Evolutionary conservation across 805 yeast species (phyloP), one percentile per base, ranked within the genome.

Genomic region (Hanseniaspora occidentalis): DNA sequence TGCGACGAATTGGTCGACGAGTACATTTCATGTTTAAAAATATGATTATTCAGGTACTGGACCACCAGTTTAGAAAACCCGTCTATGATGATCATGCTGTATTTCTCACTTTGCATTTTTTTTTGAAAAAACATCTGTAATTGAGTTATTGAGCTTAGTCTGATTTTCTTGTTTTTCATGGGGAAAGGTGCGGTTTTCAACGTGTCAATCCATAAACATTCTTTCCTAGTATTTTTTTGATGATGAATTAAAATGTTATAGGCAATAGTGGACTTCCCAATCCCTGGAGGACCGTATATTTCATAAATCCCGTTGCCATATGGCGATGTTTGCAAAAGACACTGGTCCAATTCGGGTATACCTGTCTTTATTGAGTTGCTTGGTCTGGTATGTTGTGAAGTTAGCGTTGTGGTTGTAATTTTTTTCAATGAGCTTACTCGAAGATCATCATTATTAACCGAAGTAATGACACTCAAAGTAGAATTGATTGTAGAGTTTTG

Each of bases 231-330:
- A 13, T 6, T 19, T 18, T 6, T 33, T 18, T 11, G n/a, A 4
- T 33, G 24, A 9, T 46, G 47, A 6, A 35, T 25, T 1, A 45
- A 42, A 2, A 56, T 20, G 20, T 50, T 53, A 17, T 46, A 23
- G 7, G 54, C 61, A 8, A 58, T 31, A 25, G 38, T 42, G 2
- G 58, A 50, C 44, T 53, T 58, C 11, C 61, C 60, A 8, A 53
- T 45, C 2, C 61, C 62, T 4, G 63, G 62, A 13, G 58, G 56
- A 1, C 63, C 63, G 45, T 48, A 56, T 5, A 58, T 44, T 31
- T 57, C 62, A 44, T 58, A 58, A 19, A 58, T 54, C 4, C 36
- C 36, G 16, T 19, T 18, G 5, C 23, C 14, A 18, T 19, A 17
- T 31, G 24, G 4, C 17, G 4, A 20, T 33, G 3, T n/a, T n/a